A percentile compares a stretch with the other conserved stretches of the same genome.
Conservation (phyloP, 2,329 filamentous ascomycete genomes). For the Botryotinia globosa region DNA sequence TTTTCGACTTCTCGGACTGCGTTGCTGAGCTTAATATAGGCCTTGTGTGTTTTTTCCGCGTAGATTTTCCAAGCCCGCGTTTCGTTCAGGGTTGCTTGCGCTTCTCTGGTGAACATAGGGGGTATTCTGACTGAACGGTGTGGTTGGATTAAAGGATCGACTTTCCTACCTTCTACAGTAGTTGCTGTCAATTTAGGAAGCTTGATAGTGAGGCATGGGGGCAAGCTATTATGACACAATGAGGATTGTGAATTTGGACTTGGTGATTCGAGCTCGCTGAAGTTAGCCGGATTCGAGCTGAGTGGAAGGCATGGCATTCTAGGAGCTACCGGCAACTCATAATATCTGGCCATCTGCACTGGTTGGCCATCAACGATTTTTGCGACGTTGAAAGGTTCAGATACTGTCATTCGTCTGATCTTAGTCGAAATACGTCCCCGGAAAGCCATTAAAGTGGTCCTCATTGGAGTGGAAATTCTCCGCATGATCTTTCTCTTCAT, state of each 20-base stretch:
- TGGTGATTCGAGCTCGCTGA: not conserved
- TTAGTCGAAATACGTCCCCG: not conserved
- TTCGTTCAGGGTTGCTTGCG: not conserved
- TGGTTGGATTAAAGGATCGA: not conserved
- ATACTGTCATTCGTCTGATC: not conserved
- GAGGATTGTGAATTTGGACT: not conserved
- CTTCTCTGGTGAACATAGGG: not conserved
- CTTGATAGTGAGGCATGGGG: not conserved
- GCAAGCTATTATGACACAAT: not conserved
- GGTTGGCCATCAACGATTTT: not conserved
- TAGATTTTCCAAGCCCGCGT: not conserved
- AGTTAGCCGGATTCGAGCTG: not conserved
- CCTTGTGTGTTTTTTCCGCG: not conserved
- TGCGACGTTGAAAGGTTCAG: not conserved
- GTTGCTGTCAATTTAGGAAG: not conserved
- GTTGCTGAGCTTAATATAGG: not conserved
- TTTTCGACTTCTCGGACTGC: not conserved
- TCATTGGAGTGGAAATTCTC: not conserved
- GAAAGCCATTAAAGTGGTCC: not conserved
- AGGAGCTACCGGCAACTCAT: not conserved
- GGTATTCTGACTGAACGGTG: not conserved
- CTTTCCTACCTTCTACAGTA: not conserved
- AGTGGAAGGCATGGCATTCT: not conserved
- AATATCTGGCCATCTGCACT: not conserved
- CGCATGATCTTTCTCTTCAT: conserved; percentile 4